Evolutionary conservation across 2,329 filamentous ascomycete genomes (phyloP).

Genomic region (Fusarium albidum): DNA sequence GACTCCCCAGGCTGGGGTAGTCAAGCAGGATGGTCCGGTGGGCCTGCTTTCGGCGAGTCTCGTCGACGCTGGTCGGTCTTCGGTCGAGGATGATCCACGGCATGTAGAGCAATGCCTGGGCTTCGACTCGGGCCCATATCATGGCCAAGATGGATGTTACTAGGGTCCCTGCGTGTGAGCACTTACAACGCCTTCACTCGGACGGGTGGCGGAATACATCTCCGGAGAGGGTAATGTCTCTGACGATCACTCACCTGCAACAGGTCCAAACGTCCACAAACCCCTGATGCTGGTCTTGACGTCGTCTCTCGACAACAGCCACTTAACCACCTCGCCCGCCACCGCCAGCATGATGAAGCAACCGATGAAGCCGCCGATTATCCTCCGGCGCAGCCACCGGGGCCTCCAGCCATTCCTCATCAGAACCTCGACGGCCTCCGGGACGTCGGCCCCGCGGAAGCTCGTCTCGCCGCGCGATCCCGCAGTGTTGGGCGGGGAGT

Average conservation of each 20-base stretch:
- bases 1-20: slow-evolving; percentile 35
- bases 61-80: slow-evolving; percentile 34
- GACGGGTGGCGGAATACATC: not conserved
- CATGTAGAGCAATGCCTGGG: slow-evolving; percentile 40
- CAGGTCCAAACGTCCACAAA: slow-evolving; percentile 41
- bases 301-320: slow-evolving; percentile 32
- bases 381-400: slow-evolving; percentile 33
- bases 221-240: slow-evolving; percentile 12
- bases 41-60: slow-evolving; percentile 40
- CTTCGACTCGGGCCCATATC: slow-evolving; percentile 41
- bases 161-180: slow-evolving; percentile 22
- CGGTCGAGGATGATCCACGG: slow-evolving; percentile 42
- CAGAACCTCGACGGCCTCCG: slow-evolving; percentile 30
- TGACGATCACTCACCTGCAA: slow-evolving; percentile 38
- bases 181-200: slow-evolving; percentile 2
- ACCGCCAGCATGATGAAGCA: slow-evolving; percentile 33
- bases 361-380: slow-evolving; percentile 31
- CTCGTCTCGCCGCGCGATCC: slow-evolving; percentile 21
- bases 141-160: slow-evolving; percentile 38
- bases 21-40: slow-evolving; percentile 40
- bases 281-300: slow-evolving; percentile 29
- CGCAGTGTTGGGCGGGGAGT: slow-evolving; percentile 31
- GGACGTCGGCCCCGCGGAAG: slow-evolving; percentile 12
- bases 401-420: slow-evolving; percentile 40
- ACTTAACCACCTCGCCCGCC: slow-evolving; percentile 37